Conservation (phyloP, 805 yeast genomes). For the Ogataea nakhonphanomensis region DNA sequence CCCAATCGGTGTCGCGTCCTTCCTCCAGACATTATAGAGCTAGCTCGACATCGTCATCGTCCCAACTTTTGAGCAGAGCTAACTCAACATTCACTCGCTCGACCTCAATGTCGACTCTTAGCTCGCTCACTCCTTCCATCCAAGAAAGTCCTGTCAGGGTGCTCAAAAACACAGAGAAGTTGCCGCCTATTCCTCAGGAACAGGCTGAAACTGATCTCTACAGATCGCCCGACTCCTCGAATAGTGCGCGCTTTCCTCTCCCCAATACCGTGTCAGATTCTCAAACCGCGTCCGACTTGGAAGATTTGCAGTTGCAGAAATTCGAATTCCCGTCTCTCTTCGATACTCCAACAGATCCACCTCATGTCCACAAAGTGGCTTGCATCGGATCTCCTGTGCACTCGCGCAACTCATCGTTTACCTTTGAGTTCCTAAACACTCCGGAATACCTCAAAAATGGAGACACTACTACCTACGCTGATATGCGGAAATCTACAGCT, state of each 20-base stretch:
- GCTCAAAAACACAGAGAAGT: slow-evolving; percentile 11
- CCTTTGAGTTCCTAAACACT: slow-evolving; percentile 22
- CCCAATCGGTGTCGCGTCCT: not conserved
- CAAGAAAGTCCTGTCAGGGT: slow-evolving; percentile 5
- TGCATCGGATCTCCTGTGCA: slow-evolving; percentile 23
- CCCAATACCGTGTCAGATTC: slow-evolving; percentile 8
- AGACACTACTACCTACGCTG: not conserved
- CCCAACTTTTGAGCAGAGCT: slow-evolving; percentile 22
- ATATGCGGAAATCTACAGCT: not conserved
- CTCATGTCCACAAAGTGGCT: slow-evolving; percentile 21
- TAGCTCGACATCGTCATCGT: slow-evolving; percentile 17
- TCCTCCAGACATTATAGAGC: slow-evolving; percentile 15
- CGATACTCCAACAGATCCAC: slow-evolving; percentile 6
- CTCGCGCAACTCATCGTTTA: slow-evolving; percentile 28
- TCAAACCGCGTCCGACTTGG: slow-evolving; percentile 5
- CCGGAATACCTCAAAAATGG: slow-evolving; percentile 13
- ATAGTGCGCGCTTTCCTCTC: slow-evolving; percentile 9
- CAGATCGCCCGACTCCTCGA: slow-evolving; percentile 7
- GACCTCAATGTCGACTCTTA: slow-evolving; percentile 27
- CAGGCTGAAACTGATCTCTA: slow-evolving; percentile 2
- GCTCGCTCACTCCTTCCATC: slow-evolving; percentile 18
- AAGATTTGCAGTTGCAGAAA: slow-evolving; percentile 15
- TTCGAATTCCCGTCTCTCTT: slow-evolving; percentile 17
- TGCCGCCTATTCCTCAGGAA: slow-evolving; percentile 26
- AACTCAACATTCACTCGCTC: slow-evolving; percentile 31